phyloP scores from a whole-genome alignment of 2,329 filamentous ascomycete species.

The Periconia macrospinosa region DNA sequence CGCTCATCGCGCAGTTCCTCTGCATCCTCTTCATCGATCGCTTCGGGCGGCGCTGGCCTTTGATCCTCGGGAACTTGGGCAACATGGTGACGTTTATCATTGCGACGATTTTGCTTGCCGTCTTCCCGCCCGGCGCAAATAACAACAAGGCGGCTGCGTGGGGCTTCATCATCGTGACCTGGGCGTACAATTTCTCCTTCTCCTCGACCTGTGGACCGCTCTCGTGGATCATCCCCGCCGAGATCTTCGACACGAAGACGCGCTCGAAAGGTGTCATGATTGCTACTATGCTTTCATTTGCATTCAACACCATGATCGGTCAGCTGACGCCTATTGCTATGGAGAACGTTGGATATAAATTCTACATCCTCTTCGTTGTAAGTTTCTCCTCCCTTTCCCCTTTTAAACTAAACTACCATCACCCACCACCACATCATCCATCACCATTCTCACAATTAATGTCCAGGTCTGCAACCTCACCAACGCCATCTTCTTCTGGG shows the following conservation, averaged over 20 bases:
- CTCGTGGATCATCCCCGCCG: conserved; percentile 65
- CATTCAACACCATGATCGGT: conserved; percentile 77
- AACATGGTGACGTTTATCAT: conserved; percentile 76
- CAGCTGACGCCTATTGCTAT: conserved; percentile 67
- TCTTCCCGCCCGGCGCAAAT: conserved; percentile 62
- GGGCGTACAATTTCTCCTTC: conserved; percentile 81
- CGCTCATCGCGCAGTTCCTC: conserved; percentile 66
- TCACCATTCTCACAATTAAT: not conserved
- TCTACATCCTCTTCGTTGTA: conserved; percentile 63
- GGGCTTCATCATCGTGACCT: conserved; percentile 77
- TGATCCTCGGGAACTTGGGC: conserved; percentile 71
- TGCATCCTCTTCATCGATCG: conserved; percentile 72
- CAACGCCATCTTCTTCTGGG: conserved; percentile 69
- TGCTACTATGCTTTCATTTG: conserved; percentile 72
- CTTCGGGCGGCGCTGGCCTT: conserved; percentile 70
- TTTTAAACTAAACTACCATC: no score
- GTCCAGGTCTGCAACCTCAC: conserved; percentile 65
- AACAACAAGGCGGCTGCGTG: conserved; percentile 62
- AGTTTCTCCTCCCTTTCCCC: conserved; percentile 17
- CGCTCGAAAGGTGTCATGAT: conserved; percentile 74
- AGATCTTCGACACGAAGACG: conserved; percentile 78
- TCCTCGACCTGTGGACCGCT: conserved; percentile 70
- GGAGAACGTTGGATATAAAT: conserved; percentile 56
- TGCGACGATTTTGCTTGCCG: conserved; percentile 58
- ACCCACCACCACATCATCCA: not conserved